These are phyloP conservation scores for Decorospora gaudefroyi DNA, from an alignment of 2,329 filamentous ascomycete genomes.

Conservation along the genomic window DNA sequence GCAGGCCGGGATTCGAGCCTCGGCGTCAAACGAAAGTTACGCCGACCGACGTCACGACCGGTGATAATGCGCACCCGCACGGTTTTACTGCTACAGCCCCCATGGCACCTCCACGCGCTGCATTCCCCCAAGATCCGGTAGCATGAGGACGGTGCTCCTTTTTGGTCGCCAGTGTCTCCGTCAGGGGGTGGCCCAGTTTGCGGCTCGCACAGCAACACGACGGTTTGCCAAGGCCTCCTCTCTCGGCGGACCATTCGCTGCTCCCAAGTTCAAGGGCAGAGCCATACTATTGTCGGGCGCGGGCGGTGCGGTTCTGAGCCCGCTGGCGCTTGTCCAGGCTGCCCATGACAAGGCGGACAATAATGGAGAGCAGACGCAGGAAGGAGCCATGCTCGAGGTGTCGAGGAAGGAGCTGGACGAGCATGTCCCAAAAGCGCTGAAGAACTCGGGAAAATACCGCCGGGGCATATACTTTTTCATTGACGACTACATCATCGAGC, in stretches of 20 bases:
- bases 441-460: slow-evolving; percentile 61
- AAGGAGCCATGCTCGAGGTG: slow-evolving; percentile 82
- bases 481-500: slow-evolving; percentile 77
- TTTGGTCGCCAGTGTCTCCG: slow-evolving; percentile 57
- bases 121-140: slow-evolving; percentile 32
- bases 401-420: slow-evolving; percentile 79
- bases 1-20: slow-evolving; percentile 3
- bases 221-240: slow-evolving; percentile 34
- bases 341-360: slow-evolving; percentile 55
- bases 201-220: slow-evolving; percentile 28
- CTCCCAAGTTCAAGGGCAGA: slow-evolving; percentile 40
- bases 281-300: slow-evolving; percentile 44
- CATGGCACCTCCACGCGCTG: slow-evolving; percentile 35
- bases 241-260: slow-evolving; percentile 42
- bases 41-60: slow-evolving; percentile 33
- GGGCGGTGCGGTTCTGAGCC: slow-evolving; percentile 52
- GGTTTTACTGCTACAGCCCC: slow-evolving; percentile 13
- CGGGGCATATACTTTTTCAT: slow-evolving; percentile 68
- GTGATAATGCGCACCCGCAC: neutral
- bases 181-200: slow-evolving; percentile 41
- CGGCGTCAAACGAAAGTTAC: slow-evolving; percentile 25
- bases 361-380: slow-evolving; percentile 67
- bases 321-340: slow-evolving; percentile 63
- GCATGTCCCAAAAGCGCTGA: slow-evolving; percentile 65
- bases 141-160: slow-evolving; percentile 57